These are phyloP conservation scores for Daldinia sp. DNA, from an alignment of 2,329 filamentous ascomycete genomes.

Conservation along the genomic window DNA sequence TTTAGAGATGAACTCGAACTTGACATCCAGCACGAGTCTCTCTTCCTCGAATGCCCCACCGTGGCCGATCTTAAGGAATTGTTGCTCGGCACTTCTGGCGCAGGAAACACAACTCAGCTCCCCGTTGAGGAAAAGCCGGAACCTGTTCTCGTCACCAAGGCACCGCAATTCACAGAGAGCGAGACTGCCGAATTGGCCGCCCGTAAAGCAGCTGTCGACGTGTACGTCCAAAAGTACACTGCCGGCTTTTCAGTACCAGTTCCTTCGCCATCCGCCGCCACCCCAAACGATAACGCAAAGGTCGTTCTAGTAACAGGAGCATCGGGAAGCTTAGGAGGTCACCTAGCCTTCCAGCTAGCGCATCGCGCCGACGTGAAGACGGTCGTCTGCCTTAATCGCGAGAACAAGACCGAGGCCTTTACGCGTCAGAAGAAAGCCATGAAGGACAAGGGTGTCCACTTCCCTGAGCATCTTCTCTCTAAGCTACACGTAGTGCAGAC, in stretches of 20 bases:
- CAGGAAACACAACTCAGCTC: not conserved
- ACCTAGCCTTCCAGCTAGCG: slow-evolving; percentile 48
- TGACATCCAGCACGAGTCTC: slow-evolving; percentile 8
- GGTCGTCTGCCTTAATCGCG: slow-evolving; percentile 58
- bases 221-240: slow-evolving; percentile 22
- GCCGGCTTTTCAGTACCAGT: slow-evolving; percentile 5
- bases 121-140: not conserved
- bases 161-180: not conserved
- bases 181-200: slow-evolving; percentile 2
- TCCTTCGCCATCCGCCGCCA: slow-evolving; percentile 38
- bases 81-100: not conserved
- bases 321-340: slow-evolving; percentile 50
- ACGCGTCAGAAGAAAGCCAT: slow-evolving; percentile 31
- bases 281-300: slow-evolving; percentile 38
- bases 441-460: slow-evolving; percentile 12
- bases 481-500: slow-evolving; percentile 53
- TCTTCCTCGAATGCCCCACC: slow-evolving; percentile 16
- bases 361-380: slow-evolving; percentile 39
- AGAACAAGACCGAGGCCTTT: slow-evolving; percentile 28
- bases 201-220: slow-evolving; percentile 24
- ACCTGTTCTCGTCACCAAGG: not conserved
- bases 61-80: slow-evolving; percentile 6
- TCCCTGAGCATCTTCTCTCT: slow-evolving; percentile 15
- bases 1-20: slow-evolving; percentile 36
- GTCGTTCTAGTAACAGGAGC: slow-evolving; percentile 51